Evolutionary conservation across 805 yeast species (phyloP).

Genomic region (Nakazawaea peltata): DNA sequence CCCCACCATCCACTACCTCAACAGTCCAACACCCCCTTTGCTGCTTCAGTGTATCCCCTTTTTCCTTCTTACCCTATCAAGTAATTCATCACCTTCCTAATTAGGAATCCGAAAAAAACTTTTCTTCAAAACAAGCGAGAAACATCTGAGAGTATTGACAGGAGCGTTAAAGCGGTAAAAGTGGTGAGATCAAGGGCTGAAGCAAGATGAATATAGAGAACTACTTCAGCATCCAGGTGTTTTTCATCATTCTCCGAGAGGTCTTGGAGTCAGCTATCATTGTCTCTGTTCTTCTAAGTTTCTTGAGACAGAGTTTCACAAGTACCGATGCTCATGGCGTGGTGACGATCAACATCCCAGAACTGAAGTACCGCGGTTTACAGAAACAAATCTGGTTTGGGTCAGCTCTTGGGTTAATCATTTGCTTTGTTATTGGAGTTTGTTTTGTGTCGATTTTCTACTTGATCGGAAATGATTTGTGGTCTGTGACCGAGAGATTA

Average conservation of each 20-base stretch:
- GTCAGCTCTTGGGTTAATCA: constrained; percentile 58
- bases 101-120: neutral
- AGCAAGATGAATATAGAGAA: constrained; percentile 28
- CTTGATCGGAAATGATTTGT: constrained; percentile 70
- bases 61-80: no score
- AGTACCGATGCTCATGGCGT: constrained; percentile 21
- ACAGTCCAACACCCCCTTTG: no score
- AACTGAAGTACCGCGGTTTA: constrained; percentile 31
- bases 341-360: constrained; percentile 23
- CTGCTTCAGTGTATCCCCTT: no score
- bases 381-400: constrained; percentile 78
- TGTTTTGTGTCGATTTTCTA: constrained; percentile 65
- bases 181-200: no score
- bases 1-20: no score
- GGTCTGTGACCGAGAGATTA: constrained; percentile 81
- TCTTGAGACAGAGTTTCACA: constrained; percentile 52
- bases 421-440: constrained; percentile 70
- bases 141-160: no score
- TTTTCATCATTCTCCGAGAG: constrained; percentile 66
- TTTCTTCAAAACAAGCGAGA: no score
- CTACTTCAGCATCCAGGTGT: constrained; percentile 63
- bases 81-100: neutral
- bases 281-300: constrained; percentile 64
- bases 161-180: no score
- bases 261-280: constrained; percentile 72